These are phyloP conservation scores for Solanum habrochaites DNA, from an alignment of 257 asterid species.

Conservation along the genomic window DNA sequence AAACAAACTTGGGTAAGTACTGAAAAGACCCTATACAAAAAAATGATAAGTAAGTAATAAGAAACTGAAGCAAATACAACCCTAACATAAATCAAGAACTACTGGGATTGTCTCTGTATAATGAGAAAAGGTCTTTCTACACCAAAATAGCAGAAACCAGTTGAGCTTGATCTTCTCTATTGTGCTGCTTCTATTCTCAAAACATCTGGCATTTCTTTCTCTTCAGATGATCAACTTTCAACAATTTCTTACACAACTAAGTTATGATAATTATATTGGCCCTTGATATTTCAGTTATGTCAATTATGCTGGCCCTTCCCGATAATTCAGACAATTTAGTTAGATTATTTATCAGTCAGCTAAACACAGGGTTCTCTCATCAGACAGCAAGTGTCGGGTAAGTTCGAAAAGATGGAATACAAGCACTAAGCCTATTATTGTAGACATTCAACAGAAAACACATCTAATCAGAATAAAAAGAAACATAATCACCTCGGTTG, in stretches of 20 bases:
- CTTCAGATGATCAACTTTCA: neutral
- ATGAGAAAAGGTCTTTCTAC: neutral
- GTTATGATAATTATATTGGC: neutral
- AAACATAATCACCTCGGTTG: constrained; percentile 53
- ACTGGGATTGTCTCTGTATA: neutral
- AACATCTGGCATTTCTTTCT: neutral
- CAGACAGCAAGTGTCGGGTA: neutral
- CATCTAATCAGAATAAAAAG: neutral
- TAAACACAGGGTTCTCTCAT: neutral
- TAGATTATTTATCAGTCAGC: neutral
- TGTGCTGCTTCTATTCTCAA: neutral
- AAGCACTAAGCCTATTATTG: neutral
- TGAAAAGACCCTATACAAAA: neutral
- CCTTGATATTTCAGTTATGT: neutral
- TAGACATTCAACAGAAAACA: neutral
- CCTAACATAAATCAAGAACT: neutral
- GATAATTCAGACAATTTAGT: neutral
- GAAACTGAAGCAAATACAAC: neutral
- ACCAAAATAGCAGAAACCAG: neutral
- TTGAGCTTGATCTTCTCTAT: neutral
- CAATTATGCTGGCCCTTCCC: neutral
- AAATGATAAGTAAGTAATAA: neutral
- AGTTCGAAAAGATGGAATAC: neutral
- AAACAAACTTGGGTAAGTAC: neutral
- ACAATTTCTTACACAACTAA: neutral